Base-by-base conservation (phyloP, 2,329 filamentous ascomycete genomes). In the Orbilia brochopaga region DNA sequence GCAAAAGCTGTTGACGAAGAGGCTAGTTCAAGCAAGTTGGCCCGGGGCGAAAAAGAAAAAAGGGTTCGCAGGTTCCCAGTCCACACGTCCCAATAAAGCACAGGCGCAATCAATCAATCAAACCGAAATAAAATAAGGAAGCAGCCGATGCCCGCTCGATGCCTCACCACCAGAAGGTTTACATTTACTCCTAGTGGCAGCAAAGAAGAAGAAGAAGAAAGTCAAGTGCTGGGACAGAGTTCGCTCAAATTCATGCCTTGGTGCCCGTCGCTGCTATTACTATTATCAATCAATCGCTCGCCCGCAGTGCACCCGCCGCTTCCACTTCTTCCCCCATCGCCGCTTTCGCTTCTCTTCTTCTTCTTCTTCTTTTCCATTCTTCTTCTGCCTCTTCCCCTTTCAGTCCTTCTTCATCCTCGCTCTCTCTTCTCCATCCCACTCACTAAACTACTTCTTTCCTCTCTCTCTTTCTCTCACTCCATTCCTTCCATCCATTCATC, bases 231-330 rank as follows among this genome's bases (percentile, higher is more conserved):
- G 50, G n/a, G n/a, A n/a, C n/a, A n/a, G n/a, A n/a, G n/a, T n/a
- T n/a, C n/a, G n/a, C n/a, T n/a, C n/a, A n/a, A n/a, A n/a, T n/a
- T n/a, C n/a, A n/a, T n/a, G n/a, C n/a, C n/a, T 7, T 19, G 24
- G 3, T 51, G 37, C 37, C 13, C 15, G 37, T 5, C 5, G 21
- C 44, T 48, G 44, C 44, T 48, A 17, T 23, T 19, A 2, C 35
- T n/a, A 53, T 54, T 62, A 61, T 62, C 56, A 67, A 51, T 61
- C 58, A 58, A 58, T 58, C 65, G 24, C 48, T 32, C 27, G 27
- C 8, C 27, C 27, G 27, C n/a, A n/a, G n/a, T n/a, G 27, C 27
- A 8, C 27, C 27, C 27, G 8, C 27, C 27, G 3, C 27, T 4
- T 3, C 8, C 27, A 3, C 37, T 40, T 37, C 51, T 24, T 50